Percentiles rank a stretch among this genome's conserved stretches.
These are phyloP conservation scores for Haberlea rhodopensis DNA, from an alignment of 257 asterid genomes.

Conservation along the genomic window DNA sequence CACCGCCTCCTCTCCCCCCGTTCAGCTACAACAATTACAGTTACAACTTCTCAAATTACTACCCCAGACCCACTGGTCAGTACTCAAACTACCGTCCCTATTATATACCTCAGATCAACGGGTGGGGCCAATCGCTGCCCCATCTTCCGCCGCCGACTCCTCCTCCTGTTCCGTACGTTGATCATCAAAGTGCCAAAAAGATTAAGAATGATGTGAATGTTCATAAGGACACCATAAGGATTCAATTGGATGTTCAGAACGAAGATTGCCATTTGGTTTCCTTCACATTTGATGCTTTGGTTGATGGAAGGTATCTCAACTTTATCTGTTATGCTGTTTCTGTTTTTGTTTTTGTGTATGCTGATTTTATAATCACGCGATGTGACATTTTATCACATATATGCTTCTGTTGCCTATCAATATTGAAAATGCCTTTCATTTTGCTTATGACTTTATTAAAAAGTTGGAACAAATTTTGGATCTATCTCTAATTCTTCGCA, in stretches of 20 bases:
- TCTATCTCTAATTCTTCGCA: constrained; percentile 1
- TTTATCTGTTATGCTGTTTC: constrained; percentile 2
- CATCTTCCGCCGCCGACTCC: constrained; percentile 30
- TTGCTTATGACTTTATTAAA: constrained; percentile 14
- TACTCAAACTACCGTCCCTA: constrained; percentile 46
- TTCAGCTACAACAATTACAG: constrained; percentile 26
- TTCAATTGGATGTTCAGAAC: constrained; percentile 53
- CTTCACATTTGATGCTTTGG: constrained; percentile 84
- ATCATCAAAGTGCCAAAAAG: constrained; percentile 80
- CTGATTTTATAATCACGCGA: neutral
- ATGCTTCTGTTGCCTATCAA: neutral
- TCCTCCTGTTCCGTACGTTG: constrained; percentile 69
- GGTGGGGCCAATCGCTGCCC: constrained; percentile 41
- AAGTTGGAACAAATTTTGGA: neutral
- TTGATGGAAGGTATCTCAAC: constrained; percentile 70
- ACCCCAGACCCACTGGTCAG: constrained; percentile 42
- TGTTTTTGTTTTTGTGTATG: constrained; percentile 3
- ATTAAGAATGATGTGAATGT: constrained; percentile 81
- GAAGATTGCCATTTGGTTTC: constrained; percentile 64
- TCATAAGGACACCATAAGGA: constrained; percentile 70
- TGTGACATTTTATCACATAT: too few species aligned
- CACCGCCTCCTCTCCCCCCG: constrained; percentile 33
- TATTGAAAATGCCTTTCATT: constrained; percentile 4
- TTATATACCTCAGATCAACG: constrained; percentile 42
- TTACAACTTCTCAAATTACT: constrained; percentile 38